Evolutionary conservation across 2,329 filamentous ascomycete species (phyloP), one percentile per base, ranked within the genome.

Genomic region (Aspergillus cejpii): DNA sequence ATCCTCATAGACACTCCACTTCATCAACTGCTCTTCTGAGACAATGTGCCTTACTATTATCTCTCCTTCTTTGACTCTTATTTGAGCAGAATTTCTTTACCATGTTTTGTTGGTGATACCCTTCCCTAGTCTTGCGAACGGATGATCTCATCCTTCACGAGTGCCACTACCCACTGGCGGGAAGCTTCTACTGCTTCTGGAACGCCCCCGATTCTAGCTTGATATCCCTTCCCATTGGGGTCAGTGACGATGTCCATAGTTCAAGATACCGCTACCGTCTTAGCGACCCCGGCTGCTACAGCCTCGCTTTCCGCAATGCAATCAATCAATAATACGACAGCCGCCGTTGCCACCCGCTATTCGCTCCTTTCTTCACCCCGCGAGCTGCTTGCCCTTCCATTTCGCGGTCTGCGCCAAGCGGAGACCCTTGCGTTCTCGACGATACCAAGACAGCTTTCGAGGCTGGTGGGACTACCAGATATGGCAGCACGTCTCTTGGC

Each of bases 381-480:
- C 44, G 61, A 65, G 19, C 44, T 69, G 14, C 50, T 69, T 28
- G 58, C 61, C 20, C 53, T 64, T 39, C 66, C 67, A 12, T 52
- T 70, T 41, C 66, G 66, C 34, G 57, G 61, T 40, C 51, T 68
- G n/a, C 57, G 62, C 37, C 61, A 60, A 41, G 60, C 59, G 19
- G 67, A 70, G 46, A 56, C 55, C 12, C 61, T 66, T 44, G 56
- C 65, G 1, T 60, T 70, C 37, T 56, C 51, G 19, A 62, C 63
- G 5, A 50, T 68, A 36, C 65, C 67, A 34, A 57, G 56, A 37
- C 59, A 62, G 11, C 41, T 68, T 15, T 64, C 53, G 15, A 59
- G 56, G 37, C 44, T 61, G 17, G 49, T 58, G 4, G 60, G 61
- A 7, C 44, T 67, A 10, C 54, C 57, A 20, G 51, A 52, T 26